phyloP scores from a whole-genome alignment of 2,329 filamentous ascomycete species.

The Chalaropsis ovoidea region DNA sequence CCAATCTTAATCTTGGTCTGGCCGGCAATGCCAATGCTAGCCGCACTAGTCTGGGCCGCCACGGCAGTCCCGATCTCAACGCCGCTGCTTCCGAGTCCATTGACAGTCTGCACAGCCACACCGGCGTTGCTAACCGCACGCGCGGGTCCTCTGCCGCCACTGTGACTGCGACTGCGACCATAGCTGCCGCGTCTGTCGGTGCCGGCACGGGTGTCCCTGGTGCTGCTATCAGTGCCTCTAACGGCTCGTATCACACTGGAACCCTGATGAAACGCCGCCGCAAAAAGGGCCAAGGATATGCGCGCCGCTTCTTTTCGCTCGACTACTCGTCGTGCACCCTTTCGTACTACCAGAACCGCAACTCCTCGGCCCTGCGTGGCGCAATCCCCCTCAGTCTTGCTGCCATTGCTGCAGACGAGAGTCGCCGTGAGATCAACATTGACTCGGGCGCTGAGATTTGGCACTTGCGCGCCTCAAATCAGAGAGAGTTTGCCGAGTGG shows the following conservation, averaged over 20 bases:
- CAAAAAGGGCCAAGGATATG: constrained; percentile 89
- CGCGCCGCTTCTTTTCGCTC: constrained; percentile 86
- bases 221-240: not conserved
- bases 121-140: constrained; percentile 30
- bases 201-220: constrained; percentile 10
- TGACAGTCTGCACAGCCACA: constrained; percentile 51
- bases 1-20: constrained; percentile 44
- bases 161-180: constrained; percentile 12
- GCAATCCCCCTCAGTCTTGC: constrained; percentile 87
- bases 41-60: constrained; percentile 44
- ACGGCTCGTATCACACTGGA: constrained; percentile 64
- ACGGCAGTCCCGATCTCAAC: constrained; percentile 38
- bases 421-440: constrained; percentile 83
- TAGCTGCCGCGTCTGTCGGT: not conserved
- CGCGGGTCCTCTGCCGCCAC: constrained; percentile 42
- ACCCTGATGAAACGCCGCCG: constrained; percentile 79
- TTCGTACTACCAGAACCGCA: constrained; percentile 91
- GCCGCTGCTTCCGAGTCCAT: constrained; percentile 45
- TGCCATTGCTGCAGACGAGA: constrained; percentile 80
- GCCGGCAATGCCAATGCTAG: constrained; percentile 33
- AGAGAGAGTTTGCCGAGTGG: constrained; percentile 82
- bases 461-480: constrained; percentile 77
- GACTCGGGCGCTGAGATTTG: constrained; percentile 95
- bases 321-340: constrained; percentile 90
- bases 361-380: constrained; percentile 82